Evolutionary conservation across 1,284 basidiomycete genomes (phyloP), one percentile per base, ranked within the genome.

Genomic region (Leccinum subatratum): DNA sequence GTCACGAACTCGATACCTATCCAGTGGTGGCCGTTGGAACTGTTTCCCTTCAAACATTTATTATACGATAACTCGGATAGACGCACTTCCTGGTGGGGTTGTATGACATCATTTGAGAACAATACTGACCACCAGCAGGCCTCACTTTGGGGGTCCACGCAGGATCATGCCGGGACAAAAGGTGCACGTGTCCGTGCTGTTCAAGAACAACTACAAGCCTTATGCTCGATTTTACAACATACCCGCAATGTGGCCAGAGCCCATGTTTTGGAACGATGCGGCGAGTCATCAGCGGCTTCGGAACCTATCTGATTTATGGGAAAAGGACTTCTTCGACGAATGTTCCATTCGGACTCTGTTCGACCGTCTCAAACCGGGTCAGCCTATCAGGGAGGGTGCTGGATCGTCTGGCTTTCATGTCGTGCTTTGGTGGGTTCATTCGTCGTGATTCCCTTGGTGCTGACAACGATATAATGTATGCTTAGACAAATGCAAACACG

Each of bases 201-300:
- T 75, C 70, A 76, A 72, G 61, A 66, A 66, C 25, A 70, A 78
- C 45, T 76, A 76, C 58, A 74, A 70, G 59, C 71, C 74, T 11
- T 59, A 28, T 45, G 72, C 74, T 2, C 68, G 7, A 14, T 75
- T 78, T 60, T 67, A 64, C 63, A 66, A 69, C 34, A 68, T 67
- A 16, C 62, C 68, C 3, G 67, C 68, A 18, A 51, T 61, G 11
- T 76, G 77, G 74, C 77, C 75, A 4, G 76, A 72, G 12, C 65
- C 70, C 1, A 72, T 76, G 70, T 74, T 77, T 64, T 77, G 75
- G 71, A 76, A 78, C n/a, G 76, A 77, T 28, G 64, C 63, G 6
- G 63, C 56, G n/a, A 74, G 70, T 56, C 73, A 77, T n/a, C 48
- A 62, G 18, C 69, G 69, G 2, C 73, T 76, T 25, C 65, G 66